These are phyloP conservation scores for Wickerhamiella sergipiensis DNA, from an alignment of 805 yeast genomes.

Conservation along the genomic window DNA sequence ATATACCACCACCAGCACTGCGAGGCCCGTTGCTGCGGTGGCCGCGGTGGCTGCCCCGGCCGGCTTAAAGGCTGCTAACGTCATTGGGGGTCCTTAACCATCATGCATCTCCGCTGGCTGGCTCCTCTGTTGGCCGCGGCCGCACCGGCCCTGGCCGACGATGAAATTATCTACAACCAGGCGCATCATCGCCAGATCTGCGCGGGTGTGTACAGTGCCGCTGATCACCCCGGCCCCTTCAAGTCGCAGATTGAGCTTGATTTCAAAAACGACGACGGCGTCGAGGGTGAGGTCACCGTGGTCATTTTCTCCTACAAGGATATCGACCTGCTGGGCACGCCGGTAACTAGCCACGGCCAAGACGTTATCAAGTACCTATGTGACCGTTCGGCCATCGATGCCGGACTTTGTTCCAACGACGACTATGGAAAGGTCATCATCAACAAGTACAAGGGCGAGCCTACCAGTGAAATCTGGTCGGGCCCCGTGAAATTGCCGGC, in stretches of 20 bases:
- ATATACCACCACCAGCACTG: background rate
- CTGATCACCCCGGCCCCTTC: conserved; percentile 67
- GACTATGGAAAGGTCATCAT: conserved; percentile 54
- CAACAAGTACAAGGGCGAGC: conserved; percentile 32
- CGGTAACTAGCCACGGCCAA: conserved; percentile 26
- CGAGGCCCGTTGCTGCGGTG: background rate
- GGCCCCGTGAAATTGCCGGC: background rate
- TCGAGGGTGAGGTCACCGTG: conserved; percentile 34
- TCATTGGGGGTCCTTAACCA: background rate
- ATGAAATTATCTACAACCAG: conserved; percentile 26
- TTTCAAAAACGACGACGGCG: conserved; percentile 9
- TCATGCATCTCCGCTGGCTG: background rate
- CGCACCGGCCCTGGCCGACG: conserved; percentile 14
- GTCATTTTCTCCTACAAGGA: conserved; percentile 79
- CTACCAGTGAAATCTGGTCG: conserved; percentile 35
- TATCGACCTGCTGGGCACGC: conserved; percentile 49
- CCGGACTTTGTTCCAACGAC: conserved; percentile 39
- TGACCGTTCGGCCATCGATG: conserved; percentile 49
- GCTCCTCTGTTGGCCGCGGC: conserved; percentile 2
- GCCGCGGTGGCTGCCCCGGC: background rate
- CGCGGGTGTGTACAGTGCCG: conserved; percentile 76
- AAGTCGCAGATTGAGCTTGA: conserved; percentile 10
- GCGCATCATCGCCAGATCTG: conserved; percentile 52
- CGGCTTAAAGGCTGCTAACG: background rate
- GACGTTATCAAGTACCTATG: conserved; percentile 49